Percentiles rank a stretch among this genome's conserved stretches.
These are phyloP conservation scores for Aspergillus avenaceus DNA, from an alignment of 495 filamentous ascomycete genomes.

Conservation along the genomic window DNA sequence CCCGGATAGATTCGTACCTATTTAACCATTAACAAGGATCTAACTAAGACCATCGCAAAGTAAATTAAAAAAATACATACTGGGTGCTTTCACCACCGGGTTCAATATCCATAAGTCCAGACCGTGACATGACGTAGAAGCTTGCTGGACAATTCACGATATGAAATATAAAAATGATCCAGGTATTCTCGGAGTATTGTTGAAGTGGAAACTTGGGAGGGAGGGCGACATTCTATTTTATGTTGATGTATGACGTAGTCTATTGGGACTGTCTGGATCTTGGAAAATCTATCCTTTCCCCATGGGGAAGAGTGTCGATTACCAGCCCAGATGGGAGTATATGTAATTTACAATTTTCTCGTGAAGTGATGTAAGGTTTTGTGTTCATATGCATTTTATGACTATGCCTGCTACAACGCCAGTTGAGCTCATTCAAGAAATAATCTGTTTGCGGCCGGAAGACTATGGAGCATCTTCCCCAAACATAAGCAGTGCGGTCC, in stretches of 20 bases:
- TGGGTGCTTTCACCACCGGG: slow-evolving; percentile 62
- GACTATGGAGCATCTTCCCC: neutral
- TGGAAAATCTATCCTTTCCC: neutral
- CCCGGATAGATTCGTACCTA: slow-evolving; percentile 60
- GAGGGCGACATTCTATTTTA: neutral
- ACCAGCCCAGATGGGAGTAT: too few relatives aligned
- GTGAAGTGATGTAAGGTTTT: too few relatives aligned
- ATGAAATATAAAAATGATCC: too few relatives aligned
- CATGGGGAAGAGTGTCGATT: neutral
- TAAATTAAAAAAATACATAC: slow-evolving; percentile 26
- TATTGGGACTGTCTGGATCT: neutral
- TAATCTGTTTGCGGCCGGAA: neutral
- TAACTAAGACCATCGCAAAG: neutral
- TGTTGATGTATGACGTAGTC: slow-evolving; percentile 8
- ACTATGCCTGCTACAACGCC: too few relatives aligned
- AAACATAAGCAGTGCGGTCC: slow-evolving; percentile 6
- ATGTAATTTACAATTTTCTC: too few relatives aligned
- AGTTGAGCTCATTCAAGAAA: neutral
- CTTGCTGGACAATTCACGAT: neutral
- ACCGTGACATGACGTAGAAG: slow-evolving; percentile 23
- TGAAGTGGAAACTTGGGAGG: too few relatives aligned
- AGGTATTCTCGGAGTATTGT: too few relatives aligned
- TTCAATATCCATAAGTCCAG: slow-evolving; percentile 54
- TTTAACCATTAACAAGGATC: neutral
- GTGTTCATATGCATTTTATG: too few relatives aligned